A percentile compares a stretch with the other conserved stretches of the same genome.
Evolutionary conservation across 2,329 filamentous ascomycete genomes (phyloP).

Genomic region (Alternaria sp.): DNA sequence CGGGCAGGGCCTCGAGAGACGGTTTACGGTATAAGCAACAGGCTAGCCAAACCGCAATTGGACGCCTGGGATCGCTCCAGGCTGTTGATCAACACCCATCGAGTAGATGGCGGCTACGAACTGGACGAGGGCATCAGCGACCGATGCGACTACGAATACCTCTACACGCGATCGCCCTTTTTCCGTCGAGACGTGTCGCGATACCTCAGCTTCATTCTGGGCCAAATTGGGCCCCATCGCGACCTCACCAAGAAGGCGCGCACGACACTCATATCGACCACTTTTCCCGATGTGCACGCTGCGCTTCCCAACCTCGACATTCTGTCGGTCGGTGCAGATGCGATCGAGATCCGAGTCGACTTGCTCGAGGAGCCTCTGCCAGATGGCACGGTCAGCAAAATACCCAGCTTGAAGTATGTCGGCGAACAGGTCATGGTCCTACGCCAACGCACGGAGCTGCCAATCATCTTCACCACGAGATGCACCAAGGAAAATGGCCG

Average conservation of each 20-base stretch:
- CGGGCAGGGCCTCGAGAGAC: slow-evolving; percentile 65
- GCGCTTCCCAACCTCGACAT: slow-evolving; percentile 87
- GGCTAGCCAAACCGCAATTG: slow-evolving; percentile 66
- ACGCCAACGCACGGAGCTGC: slow-evolving; percentile 82
- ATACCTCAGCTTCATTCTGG: slow-evolving; percentile 80
- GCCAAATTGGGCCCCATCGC: slow-evolving; percentile 80
- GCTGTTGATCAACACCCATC: slow-evolving; percentile 78
- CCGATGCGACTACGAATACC: slow-evolving; percentile 83
- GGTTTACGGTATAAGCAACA: slow-evolving; percentile 72
- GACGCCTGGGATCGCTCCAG: slow-evolving; percentile 65
- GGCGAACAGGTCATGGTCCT: slow-evolving; percentile 86
- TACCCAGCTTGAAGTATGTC: slow-evolving; percentile 84
- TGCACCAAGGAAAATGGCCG: slow-evolving; percentile 83
- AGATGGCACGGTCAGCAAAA: slow-evolving; percentile 64
- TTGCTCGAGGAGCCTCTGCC: slow-evolving; percentile 75
- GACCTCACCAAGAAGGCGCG: slow-evolving; percentile 78
- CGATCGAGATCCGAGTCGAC: slow-evolving; percentile 85
- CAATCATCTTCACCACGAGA: slow-evolving; percentile 88
- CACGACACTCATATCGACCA: slow-evolving; percentile 87
- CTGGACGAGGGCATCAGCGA: slow-evolving; percentile 72
- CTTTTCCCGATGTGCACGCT: slow-evolving; percentile 83
- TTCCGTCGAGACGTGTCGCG: slow-evolving; percentile 78
- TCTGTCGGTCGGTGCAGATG: slow-evolving; percentile 84
- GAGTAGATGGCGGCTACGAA: slow-evolving; percentile 68
- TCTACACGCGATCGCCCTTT: slow-evolving; percentile 77